Evolutionary conservation across 129 eudicot species (phyloP).

Genomic region (Deinandra increscens): DNA sequence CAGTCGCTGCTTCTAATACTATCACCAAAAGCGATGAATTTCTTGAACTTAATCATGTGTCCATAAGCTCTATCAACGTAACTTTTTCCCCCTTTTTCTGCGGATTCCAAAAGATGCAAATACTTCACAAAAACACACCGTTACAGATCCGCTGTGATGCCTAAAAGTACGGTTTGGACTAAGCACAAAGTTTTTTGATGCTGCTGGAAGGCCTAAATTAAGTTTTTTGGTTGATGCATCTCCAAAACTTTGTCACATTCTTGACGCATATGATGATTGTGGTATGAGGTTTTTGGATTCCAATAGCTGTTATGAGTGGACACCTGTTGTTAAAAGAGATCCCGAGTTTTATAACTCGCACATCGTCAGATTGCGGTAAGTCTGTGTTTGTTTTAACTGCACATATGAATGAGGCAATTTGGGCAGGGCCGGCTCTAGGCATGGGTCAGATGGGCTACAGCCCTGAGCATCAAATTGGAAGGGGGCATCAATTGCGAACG

Average conservation of each 20-base stretch:
- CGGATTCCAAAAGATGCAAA: conserved; percentile 64
- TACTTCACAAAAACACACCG: conserved; percentile 46
- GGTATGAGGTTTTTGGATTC: conserved; percentile 62
- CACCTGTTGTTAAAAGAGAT: conserved; percentile 68
- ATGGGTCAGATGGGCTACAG: no score
- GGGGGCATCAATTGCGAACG: no score
- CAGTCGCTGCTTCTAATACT: conserved; percentile 24
- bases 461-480: no score
- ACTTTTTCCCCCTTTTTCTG: conserved; percentile 49
- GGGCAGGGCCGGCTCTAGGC: no score
- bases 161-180: conserved; percentile 81
- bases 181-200: conserved; percentile 59
- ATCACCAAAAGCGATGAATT: conserved; percentile 34
- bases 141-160: conserved; percentile 49
- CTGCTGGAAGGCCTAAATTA: conserved; percentile 76
- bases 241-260: conserved; percentile 55
- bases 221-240: conserved; percentile 79
- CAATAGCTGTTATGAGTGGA: conserved; percentile 80
- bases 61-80: conserved; percentile 54
- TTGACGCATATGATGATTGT: conserved; percentile 62
- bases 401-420: neutral
- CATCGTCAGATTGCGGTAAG: conserved; percentile 85
- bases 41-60: conserved; percentile 50
- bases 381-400: conserved; percentile 12
- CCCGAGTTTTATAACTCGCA: conserved; percentile 71